Base-by-base conservation (phyloP, 495 filamentous ascomycete species). In the Xylaria palmicola region DNA sequence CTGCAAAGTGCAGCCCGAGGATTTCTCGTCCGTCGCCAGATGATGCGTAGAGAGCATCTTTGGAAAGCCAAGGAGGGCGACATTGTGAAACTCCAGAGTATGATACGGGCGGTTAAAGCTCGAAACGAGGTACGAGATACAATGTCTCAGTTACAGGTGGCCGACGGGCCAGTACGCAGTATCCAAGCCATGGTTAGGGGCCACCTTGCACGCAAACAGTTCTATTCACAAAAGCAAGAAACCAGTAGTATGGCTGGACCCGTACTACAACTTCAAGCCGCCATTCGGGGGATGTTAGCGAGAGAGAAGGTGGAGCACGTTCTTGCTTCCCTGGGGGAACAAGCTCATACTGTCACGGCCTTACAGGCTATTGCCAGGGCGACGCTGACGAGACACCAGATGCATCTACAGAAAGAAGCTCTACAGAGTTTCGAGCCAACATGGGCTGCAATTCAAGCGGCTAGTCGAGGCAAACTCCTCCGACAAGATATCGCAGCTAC, bases 1-100 rank as follows among this genome's bases (percentile, higher is more conserved):
- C 80, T 96, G 4, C 93, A 97, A 74, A 91, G 90, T 59, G 81
- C 85, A 7, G 86, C 85, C 2, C 84, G 93, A 54, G 95, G 92
- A 12, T 96, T 89, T 65, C 74, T 97, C 36, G 81, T 88, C 29
- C 86, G 95, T 51, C 83, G 81, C 37, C 83, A 81, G 41, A 83
- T 86, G 68, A 75, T 74, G 52, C 75, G 78, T 20, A 84, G 86
- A 64, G 84, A 89, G 70, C 73, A 83, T 36, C 83, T 81, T 75
- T 92, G 89, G 79, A 83, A 88, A 66, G 83, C 83, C 55, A 87
- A 86, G 49, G 88, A 93, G 66, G 68, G 74, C 13, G 83, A 93
- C 48, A 81, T 98, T 37, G 74, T 94, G 27, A 81, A 83, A 55
- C 74, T 98, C n/a, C 94, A 98, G 73, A 94, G 87, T 64, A 77